phyloP scores from a whole-genome alignment of 306 rosid species.

The Pyrus pyrifolia region DNA sequence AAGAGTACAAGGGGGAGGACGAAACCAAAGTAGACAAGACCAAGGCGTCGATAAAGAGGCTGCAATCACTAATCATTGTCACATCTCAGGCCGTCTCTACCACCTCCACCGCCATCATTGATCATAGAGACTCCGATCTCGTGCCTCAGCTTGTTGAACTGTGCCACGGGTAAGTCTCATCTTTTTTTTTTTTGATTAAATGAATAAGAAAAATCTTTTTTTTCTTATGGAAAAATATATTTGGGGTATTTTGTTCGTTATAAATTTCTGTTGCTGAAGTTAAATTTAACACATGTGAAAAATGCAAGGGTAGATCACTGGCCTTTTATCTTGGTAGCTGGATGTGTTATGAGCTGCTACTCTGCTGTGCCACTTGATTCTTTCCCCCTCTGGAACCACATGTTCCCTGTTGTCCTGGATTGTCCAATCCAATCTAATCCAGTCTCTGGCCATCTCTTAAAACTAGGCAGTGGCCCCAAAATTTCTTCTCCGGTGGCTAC shows the following conservation, averaged over 20 bases:
- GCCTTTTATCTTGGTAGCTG: slow-evolving; percentile 42
- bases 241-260: background rate
- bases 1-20: slow-evolving; percentile 91
- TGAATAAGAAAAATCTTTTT: background rate
- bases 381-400: slow-evolving; percentile 41
- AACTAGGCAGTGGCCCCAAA: slow-evolving; percentile 44
- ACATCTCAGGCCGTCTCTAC: slow-evolving; percentile 96
- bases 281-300: background rate
- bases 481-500: slow-evolving; percentile 29
- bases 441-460: slow-evolving; percentile 17
- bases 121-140: slow-evolving; percentile 82
- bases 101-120: slow-evolving; percentile 73
- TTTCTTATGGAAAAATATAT: background rate
- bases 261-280: background rate
- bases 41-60: slow-evolving; percentile 71
- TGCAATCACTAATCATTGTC: slow-evolving; percentile 80
- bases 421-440: slow-evolving; percentile 6
- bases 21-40: slow-evolving; percentile 86
- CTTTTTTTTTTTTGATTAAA: background rate
- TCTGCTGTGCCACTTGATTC: slow-evolving; percentile 34
- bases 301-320: slow-evolving; percentile 14
- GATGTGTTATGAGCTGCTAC: slow-evolving; percentile 32
- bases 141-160: slow-evolving; percentile 93
- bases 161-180: slow-evolving; percentile 72
- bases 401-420: slow-evolving; percentile 44